A percentile compares a stretch with the other conserved stretches of the same genome.
These are phyloP conservation scores for Vicia faba DNA, from an alignment of 306 rosid genomes.

Conservation along the genomic window DNA sequence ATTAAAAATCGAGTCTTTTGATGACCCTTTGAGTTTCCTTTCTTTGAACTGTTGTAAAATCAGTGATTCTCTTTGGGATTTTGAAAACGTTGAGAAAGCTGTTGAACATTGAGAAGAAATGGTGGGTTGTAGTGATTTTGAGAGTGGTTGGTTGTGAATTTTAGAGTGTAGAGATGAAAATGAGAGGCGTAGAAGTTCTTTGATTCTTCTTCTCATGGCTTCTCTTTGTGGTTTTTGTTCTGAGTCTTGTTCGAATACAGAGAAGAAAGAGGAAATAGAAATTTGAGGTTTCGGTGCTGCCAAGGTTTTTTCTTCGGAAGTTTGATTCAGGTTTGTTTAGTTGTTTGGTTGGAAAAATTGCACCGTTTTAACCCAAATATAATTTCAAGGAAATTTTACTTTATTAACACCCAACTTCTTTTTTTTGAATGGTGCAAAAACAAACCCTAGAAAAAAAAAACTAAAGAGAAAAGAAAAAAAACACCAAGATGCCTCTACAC, in stretches of 20 bases:
- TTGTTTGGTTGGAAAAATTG: no score
- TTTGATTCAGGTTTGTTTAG: no score
- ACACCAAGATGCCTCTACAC: no score
- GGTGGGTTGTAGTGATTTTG: slow-evolving; percentile 35
- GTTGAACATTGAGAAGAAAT: slow-evolving; percentile 44
- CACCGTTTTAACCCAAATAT: no score
- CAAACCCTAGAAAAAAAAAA: no score
- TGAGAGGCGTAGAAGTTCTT: slow-evolving; percentile 50
- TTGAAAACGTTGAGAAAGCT: slow-evolving; percentile 56
- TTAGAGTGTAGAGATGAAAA: slow-evolving; percentile 18
- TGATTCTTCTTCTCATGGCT: slow-evolving; percentile 49
- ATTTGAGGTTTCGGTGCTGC: background rate
- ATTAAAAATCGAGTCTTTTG: background rate
- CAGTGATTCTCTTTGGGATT: slow-evolving; percentile 53
- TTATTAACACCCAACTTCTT: no score
- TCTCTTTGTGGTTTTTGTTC: background rate
- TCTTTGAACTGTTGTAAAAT: slow-evolving; percentile 65
- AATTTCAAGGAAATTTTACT: no score
- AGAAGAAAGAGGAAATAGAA: background rate
- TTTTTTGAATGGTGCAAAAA: no score
- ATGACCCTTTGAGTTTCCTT: slow-evolving; percentile 68
- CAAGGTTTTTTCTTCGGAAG: background rate
- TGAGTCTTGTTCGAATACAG: background rate
- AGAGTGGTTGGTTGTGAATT: slow-evolving; percentile 37
- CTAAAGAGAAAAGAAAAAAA: no score